phyloP scores from a whole-genome alignment of 805 yeast genomes.

The Candida rishiriensis region DNA sequence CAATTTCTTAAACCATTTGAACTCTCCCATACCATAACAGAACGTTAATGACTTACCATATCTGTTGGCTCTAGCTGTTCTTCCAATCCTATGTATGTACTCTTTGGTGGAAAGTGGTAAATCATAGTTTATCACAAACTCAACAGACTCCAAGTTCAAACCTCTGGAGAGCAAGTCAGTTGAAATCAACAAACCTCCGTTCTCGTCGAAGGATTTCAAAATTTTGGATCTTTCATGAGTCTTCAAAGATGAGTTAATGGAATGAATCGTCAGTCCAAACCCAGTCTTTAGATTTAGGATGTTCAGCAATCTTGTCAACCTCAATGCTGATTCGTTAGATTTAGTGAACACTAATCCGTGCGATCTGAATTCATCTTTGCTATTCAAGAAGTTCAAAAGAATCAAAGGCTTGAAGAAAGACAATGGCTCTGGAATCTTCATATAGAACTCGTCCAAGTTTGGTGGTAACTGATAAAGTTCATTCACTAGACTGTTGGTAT shows the following conservation, averaged over 20 bases:
- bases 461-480: slow-evolving; percentile 62
- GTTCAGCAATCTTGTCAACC: slow-evolving; percentile 60
- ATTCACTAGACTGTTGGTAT: slow-evolving; percentile 37
- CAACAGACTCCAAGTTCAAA: slow-evolving; percentile 68
- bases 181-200: slow-evolving; percentile 54
- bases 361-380: slow-evolving; percentile 23
- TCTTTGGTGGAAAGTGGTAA: slow-evolving; percentile 85
- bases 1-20: slow-evolving; percentile 51
- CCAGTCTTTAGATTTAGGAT: slow-evolving; percentile 32
- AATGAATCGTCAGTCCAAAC: slow-evolving; percentile 29
- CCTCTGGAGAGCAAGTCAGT: slow-evolving; percentile 98
- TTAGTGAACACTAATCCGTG: slow-evolving; percentile 61
- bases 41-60: slow-evolving; percentile 71
- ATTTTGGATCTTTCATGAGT: slow-evolving; percentile 49
- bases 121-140: slow-evolving; percentile 84
- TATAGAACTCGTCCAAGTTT: slow-evolving; percentile 34
- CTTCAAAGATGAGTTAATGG: slow-evolving; percentile 57
- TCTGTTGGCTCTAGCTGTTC: slow-evolving; percentile 92
- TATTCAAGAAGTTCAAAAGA: slow-evolving; percentile 49
- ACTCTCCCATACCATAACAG: slow-evolving; percentile 75
- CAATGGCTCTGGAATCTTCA: slow-evolving; percentile 28
- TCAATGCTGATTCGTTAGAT: slow-evolving; percentile 83
- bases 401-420: slow-evolving; percentile 66
- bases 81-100: slow-evolving; percentile 92
- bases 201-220: slow-evolving; percentile 51